These are phyloP conservation scores for Raddia guianensis DNA, from an alignment of 176 grass and related monocot genomes.

Conservation along the genomic window DNA sequence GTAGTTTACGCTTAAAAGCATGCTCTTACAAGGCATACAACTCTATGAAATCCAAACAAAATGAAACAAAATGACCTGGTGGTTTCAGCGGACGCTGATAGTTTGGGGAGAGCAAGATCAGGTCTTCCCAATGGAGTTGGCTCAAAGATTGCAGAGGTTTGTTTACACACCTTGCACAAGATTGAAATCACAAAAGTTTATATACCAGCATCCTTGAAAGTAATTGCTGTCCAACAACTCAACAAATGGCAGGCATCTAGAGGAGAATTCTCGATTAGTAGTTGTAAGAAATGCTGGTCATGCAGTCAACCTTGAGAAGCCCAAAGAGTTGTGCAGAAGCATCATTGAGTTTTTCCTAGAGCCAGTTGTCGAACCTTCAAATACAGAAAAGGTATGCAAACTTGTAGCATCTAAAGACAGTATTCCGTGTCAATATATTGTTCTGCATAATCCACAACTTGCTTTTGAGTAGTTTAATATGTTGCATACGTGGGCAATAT, in stretches of 20 bases:
- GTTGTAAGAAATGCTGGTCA: slow-evolving; percentile 82
- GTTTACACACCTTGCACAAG: neutral
- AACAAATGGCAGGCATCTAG: slow-evolving; percentile 71
- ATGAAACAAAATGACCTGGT: neutral
- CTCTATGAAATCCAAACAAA: neutral
- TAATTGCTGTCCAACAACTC: neutral
- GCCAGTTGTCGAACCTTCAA: slow-evolving; percentile 6
- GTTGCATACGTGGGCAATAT: too few species aligned
- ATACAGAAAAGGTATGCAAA: slow-evolving; percentile 36
- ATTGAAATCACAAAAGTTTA: neutral
- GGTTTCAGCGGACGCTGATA: slow-evolving; percentile 65
- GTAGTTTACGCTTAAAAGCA: slow-evolving; percentile 36
- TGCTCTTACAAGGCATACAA: neutral
- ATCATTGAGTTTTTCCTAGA: slow-evolving; percentile 65
- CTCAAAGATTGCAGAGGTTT: slow-evolving; percentile 82
- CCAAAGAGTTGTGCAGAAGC: slow-evolving; percentile 57
- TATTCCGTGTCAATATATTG: neutral
- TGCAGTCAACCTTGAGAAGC: slow-evolving; percentile 94
- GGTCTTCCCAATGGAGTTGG: slow-evolving; percentile 92
- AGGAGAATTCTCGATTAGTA: slow-evolving; percentile 63
- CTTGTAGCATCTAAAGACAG: neutral
- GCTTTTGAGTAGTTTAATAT: neutral
- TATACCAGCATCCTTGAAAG: neutral
- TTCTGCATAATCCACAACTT: neutral
- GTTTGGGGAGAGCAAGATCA: slow-evolving; percentile 82